phyloP scores from a whole-genome alignment of 2,329 filamentous ascomycete genomes.

The Phyllosticta citriasiana region DNA sequence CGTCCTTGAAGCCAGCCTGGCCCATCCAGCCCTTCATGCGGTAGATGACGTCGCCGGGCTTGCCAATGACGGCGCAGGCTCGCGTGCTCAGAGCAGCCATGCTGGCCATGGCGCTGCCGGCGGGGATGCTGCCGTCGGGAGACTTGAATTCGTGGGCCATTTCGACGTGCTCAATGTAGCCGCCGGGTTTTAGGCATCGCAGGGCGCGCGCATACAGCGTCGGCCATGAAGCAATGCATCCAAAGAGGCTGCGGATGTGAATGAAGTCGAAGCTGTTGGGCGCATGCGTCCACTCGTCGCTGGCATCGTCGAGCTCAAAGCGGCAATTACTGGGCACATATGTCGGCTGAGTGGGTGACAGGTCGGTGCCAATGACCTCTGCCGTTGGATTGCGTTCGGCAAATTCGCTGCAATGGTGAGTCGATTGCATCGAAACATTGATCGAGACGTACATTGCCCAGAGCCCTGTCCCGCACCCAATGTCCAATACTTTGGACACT shows the following conservation, averaged over 20 bases:
- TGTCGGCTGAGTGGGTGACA: conserved; percentile 29
- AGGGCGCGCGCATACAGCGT: conserved; percentile 15
- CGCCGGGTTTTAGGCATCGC: conserved; percentile 18
- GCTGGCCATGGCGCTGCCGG: conserved; percentile 18
- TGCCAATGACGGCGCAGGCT: conserved; percentile 19
- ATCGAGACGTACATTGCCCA: conserved; percentile 11
- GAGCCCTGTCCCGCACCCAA: conserved; percentile 10
- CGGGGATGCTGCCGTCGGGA: conserved; percentile 16
- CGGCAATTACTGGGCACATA: conserved; percentile 37
- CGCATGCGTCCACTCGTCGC: conserved; percentile 12
- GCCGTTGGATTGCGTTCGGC: conserved; percentile 24
- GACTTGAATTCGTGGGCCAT: conserved; percentile 16
- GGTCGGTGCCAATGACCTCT: conserved; percentile 37
- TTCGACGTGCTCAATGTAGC: conserved; percentile 21
- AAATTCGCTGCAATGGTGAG: conserved; percentile 3
- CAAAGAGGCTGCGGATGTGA: conserved; percentile 22
- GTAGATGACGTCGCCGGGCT: conserved; percentile 26
- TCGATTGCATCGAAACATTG: conserved; percentile 13
- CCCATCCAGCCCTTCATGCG: conserved; percentile 34
- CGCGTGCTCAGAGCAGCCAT: conserved; percentile 18
- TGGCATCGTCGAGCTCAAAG: conserved; percentile 40
- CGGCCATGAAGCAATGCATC: conserved; percentile 17
- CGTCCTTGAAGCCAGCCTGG: conserved; percentile 44
- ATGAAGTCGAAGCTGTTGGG: conserved; percentile 39
- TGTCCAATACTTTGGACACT: conserved; percentile 4